These are phyloP conservation scores for Cetradonia linearis DNA, from an alignment of 495 filamentous ascomycete genomes.

Conservation along the genomic window DNA sequence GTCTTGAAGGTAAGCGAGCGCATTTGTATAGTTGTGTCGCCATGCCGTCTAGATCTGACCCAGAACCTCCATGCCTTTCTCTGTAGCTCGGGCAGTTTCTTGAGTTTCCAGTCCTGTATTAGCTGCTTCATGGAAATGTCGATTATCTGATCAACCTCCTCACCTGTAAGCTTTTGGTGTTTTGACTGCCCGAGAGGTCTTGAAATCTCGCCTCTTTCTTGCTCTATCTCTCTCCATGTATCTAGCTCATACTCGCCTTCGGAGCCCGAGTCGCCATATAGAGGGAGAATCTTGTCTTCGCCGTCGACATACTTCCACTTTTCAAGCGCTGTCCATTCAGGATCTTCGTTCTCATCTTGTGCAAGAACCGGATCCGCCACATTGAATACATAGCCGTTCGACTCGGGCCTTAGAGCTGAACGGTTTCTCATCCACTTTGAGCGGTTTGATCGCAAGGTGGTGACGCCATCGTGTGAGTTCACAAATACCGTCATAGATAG, in stretches of 20 bases:
- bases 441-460: slow-evolving; percentile 18
- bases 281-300: slow-evolving; percentile 45
- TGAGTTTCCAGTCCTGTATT: slow-evolving; percentile 46
- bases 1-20: slow-evolving; percentile 24
- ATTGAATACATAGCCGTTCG: background rate
- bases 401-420: background rate
- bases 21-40: slow-evolving; percentile 28
- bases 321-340: slow-evolving; percentile 35
- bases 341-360: slow-evolving; percentile 24
- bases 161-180: slow-evolving; percentile 31
- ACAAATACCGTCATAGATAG: slow-evolving; percentile 22
- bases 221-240: slow-evolving; percentile 54
- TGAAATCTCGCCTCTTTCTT: slow-evolving; percentile 35
- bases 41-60: slow-evolving; percentile 37
- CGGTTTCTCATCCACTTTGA: slow-evolving; percentile 14
- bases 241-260: slow-evolving; percentile 45
- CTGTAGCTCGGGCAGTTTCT: slow-evolving; percentile 43
- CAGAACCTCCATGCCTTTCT: slow-evolving; percentile 52
- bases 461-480: background rate
- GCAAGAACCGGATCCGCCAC: slow-evolving; percentile 17
- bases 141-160: slow-evolving; percentile 43
- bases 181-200: slow-evolving; percentile 20
- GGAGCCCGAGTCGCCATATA: slow-evolving; percentile 55
- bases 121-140: slow-evolving; percentile 43
- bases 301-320: slow-evolving; percentile 37